Evolutionary conservation across 75 land plant species (phyloP).

Genomic region (Gnetum montanum): DNA sequence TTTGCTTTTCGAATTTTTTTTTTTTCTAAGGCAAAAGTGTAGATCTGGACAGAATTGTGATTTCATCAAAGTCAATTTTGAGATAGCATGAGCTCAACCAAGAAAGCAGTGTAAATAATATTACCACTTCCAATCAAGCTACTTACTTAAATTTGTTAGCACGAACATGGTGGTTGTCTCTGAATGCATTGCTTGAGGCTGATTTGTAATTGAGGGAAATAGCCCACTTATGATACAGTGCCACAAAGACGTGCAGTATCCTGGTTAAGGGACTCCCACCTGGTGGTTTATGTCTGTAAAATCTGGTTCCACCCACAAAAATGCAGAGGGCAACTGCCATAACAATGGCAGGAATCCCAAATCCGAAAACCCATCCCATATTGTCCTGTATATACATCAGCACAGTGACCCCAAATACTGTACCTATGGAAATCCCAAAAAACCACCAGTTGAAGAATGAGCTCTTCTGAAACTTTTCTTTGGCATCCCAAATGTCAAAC

Average conservation of each 20-base stretch:
- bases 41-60: neutral
- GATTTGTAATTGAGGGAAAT: neutral
- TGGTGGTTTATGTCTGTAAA: conserved; percentile 17
- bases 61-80: neutral
- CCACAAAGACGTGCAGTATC: conserved; percentile 24
- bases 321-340: conserved; percentile 27
- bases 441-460: conserved; percentile 86
- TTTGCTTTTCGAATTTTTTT: no score
- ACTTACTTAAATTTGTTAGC: conserved; percentile 21
- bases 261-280: conserved; percentile 27
- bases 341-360: conserved; percentile 31
- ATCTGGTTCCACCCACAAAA: conserved; percentile 36
- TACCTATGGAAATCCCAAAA: conserved; percentile 29
- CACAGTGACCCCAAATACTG: conserved; percentile 13
- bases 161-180: conserved; percentile 15
- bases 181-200: neutral
- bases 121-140: neutral
- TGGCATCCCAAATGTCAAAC: conserved; percentile 29
- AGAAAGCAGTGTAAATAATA: neutral
- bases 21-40: no score
- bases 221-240: conserved; percentile 8
- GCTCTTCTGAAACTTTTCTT: conserved; percentile 28
- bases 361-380: conserved; percentile 56
- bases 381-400: conserved; percentile 48
- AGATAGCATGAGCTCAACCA: neutral